phyloP scores from a whole-genome alignment of 2,329 filamentous ascomycete genomes.

The Stagonosporopsis vannaccii region DNA sequence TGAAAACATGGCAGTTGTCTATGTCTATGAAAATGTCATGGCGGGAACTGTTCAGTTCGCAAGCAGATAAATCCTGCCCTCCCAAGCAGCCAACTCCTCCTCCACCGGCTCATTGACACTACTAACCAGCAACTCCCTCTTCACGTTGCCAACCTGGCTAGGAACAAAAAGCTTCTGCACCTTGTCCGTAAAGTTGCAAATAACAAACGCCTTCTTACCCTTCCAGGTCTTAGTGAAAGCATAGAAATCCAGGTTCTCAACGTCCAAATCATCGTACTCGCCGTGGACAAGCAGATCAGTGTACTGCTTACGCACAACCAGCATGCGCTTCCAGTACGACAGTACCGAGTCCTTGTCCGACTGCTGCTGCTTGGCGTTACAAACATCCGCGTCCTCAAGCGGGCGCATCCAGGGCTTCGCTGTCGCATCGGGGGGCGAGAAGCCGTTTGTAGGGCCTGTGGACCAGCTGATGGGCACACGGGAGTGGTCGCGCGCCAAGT shows the following conservation, averaged over 20 bases:
- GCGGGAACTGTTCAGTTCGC: constrained; percentile 1
- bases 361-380: constrained; percentile 66
- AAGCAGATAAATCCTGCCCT: constrained; percentile 42
- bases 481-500: constrained; percentile 70
- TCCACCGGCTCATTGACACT: constrained; percentile 27
- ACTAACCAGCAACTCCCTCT: constrained; percentile 37
- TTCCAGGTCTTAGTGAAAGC: constrained; percentile 48
- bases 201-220: constrained; percentile 36
- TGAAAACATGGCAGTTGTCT: neutral
- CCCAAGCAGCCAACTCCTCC: constrained; percentile 33
- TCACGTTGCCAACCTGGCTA: constrained; percentile 36
- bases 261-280: constrained; percentile 61
- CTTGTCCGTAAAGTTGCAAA: constrained; percentile 47
- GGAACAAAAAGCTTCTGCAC: constrained; percentile 46
- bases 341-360: constrained; percentile 57
- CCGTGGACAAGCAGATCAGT: constrained; percentile 69
- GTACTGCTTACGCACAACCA: constrained; percentile 63
- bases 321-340: constrained; percentile 66
- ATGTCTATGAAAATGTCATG: neutral
- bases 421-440: constrained; percentile 56
- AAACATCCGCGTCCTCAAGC: constrained; percentile 60
- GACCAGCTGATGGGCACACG: constrained; percentile 75
- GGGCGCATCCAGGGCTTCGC: constrained; percentile 67
- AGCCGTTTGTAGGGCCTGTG: constrained; percentile 64
- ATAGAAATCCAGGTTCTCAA: constrained; percentile 65